Base-by-base conservation (phyloP, 805 yeast genomes). In the Sugiyamaella mastotermitis region DNA sequence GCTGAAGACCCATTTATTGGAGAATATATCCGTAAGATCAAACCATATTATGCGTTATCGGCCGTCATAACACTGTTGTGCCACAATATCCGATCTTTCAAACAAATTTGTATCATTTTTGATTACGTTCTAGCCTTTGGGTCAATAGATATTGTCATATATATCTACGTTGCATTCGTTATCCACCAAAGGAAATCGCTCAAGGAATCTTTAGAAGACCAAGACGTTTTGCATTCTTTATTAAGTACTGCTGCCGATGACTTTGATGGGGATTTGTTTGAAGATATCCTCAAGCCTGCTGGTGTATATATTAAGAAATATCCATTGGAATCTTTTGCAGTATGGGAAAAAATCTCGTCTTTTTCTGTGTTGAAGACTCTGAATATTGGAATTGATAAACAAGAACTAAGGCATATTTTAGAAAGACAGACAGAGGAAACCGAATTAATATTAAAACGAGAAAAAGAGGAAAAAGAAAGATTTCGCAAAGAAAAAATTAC, bases 41-140 rank as follows among this genome's bases (percentile, higher is more conserved):
- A 69, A 42, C 85, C 86, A 1, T 70, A 70, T 38, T 88, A 76
- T 52, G 82, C 86, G 0, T 59, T 92, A 11, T 82, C 95, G 14
- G 73, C 90, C 1, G 63, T 90, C 1, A 65, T 90, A 24, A 86
- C 97, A 1, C 49, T 84, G 32, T 85, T 79, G 55, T 65, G 90
- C 6, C 97, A 88, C 60, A 87, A 85, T 43, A 46, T 74, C 14
- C 61, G 65, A 31, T 65, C 68, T 23, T 60, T 71, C 33, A 62
- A 61, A 9, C 71, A 74, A 20, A 60, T 83, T 5, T 65, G 75
- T 40, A 58, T 68, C 3, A 58, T 90, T 3, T 84, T 92, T 74
- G 95, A 85, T 55, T 73, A 71, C 38, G 64, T 81, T 5, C 61
- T 87, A 26, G 66, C 80, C 14, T 61, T 74, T 32, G 69, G 69